Percentiles rank a stretch among this genome's conserved stretches.
phyloP scores from a whole-genome alignment of 2,329 filamentous ascomycete genomes.

The Fusarium chuoi region DNA sequence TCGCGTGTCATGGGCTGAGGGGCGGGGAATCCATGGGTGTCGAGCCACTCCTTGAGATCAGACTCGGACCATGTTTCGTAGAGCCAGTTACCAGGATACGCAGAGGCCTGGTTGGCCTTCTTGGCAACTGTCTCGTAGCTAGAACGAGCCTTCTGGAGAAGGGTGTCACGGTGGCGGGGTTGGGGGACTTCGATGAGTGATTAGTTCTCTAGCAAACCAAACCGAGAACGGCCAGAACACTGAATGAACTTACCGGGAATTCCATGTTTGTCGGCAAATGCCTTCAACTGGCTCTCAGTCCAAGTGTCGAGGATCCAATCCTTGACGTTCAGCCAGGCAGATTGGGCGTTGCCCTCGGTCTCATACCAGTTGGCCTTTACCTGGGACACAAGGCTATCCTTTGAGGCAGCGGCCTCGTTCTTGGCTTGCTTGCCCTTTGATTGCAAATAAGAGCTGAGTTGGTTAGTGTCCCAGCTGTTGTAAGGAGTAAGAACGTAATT shows the following conservation, averaged over 20 bases:
- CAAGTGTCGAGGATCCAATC: conserved; percentile 97
- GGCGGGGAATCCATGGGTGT: conserved; percentile 84
- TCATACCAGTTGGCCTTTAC: conserved; percentile 82
- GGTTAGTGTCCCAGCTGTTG: conserved; percentile 77
- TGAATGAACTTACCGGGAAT: conserved; percentile 70
- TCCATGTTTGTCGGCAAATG: conserved; percentile 87
- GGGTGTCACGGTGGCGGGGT: conserved; percentile 83
- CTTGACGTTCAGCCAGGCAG: conserved; percentile 77
- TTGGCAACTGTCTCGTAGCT: conserved; percentile 84
- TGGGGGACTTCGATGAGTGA: conserved; percentile 70
- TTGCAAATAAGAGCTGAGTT: conserved; percentile 74
- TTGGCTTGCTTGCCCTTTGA: conserved; percentile 77
- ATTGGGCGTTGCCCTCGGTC: conserved; percentile 78
- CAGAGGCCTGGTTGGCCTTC: conserved; percentile 76
- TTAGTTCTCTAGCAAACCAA: background rate
- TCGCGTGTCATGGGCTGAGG: conserved; percentile 88
- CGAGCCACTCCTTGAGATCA: conserved; percentile 93
- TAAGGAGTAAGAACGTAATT: conserved; percentile 79
- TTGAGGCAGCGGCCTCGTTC: conserved; percentile 72
- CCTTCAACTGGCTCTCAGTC: conserved; percentile 92
- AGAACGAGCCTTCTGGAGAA: conserved; percentile 80
- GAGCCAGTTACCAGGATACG: conserved; percentile 96
- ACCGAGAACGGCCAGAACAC: no score
- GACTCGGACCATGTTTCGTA: conserved; percentile 93
- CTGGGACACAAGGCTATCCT: conserved; percentile 73